Evolutionary conservation across 441 rosid genomes (phyloP).

Genomic region (Erodium texanum): DNA sequence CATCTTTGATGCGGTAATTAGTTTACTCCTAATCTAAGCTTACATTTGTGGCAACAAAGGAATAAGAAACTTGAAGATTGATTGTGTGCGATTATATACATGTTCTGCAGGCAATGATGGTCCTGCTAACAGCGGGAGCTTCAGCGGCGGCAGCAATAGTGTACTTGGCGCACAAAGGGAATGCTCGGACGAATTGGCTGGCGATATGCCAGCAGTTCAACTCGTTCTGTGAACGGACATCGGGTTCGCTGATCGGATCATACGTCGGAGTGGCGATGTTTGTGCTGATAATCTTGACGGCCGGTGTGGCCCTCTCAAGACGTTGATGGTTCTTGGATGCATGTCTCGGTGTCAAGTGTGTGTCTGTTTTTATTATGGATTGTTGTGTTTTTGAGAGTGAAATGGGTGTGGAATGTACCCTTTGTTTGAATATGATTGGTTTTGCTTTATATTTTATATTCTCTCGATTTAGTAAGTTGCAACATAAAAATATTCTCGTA

Average conservation of each 20-base stretch:
- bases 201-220: constrained; percentile 53
- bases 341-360: too few species aligned
- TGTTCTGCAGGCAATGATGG: constrained; percentile 34
- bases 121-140: constrained; percentile 41
- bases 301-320: too few species aligned
- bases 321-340: not conserved
- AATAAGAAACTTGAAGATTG: too few species aligned
- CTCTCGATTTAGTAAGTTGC: too few species aligned
- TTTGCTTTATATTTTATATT: too few species aligned
- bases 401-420: too few species aligned
- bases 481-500: too few species aligned
- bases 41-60: too few species aligned
- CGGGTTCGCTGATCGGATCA: constrained; percentile 59
- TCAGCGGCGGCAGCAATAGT: constrained; percentile 56
- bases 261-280: constrained; percentile 25
- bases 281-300: constrained; percentile 23
- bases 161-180: constrained; percentile 55
- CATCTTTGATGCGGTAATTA: not conserved
- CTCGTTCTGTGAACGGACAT: constrained; percentile 48
- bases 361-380: too few species aligned
- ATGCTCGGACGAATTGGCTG: constrained; percentile 43
- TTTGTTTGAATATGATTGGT: too few species aligned
- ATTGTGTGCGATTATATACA: too few species aligned
- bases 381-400: too few species aligned
- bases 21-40: not conserved